Evolutionary conservation across 495 filamentous ascomycete species (phyloP).

Genomic region (Aspergillus taichungensis): DNA sequence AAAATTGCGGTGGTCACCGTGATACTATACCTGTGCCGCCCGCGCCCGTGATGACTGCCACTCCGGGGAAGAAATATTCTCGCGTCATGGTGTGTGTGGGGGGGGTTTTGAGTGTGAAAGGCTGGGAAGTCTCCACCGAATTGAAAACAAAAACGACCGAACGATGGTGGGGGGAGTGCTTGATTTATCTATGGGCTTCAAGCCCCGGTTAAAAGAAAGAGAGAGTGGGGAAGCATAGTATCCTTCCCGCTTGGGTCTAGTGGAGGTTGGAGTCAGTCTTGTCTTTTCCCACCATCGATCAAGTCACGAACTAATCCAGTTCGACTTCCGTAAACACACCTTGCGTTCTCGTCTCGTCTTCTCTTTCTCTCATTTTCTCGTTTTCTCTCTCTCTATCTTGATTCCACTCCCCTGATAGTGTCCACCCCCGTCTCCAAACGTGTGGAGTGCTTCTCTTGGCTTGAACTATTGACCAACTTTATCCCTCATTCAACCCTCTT

Average conservation of each 20-base stretch:
- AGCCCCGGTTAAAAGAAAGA: neutral
- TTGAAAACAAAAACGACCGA: neutral
- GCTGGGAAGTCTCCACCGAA: neutral
- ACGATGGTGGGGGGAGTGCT: constrained; percentile 1
- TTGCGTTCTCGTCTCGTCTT: too few relatives aligned
- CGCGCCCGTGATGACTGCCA: constrained; percentile 24
- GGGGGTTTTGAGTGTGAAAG: too few relatives aligned
- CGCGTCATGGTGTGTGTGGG: neutral
- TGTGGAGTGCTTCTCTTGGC: too few relatives aligned
- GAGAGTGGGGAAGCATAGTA: neutral
- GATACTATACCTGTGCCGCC: constrained; percentile 19
- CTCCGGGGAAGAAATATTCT: constrained; percentile 20
- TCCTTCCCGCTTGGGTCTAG: too few relatives aligned
- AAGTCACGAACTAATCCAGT: too few relatives aligned
- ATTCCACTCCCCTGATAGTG: neutral
- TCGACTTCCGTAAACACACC: too few relatives aligned
- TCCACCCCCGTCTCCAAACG: neutral
- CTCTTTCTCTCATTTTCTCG: too few relatives aligned
- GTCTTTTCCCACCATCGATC: neutral
- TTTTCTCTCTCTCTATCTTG: neutral
- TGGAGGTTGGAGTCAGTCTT: constrained; percentile 1
- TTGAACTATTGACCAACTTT: neutral
- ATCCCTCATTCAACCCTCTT: neutral
- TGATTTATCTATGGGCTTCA: neutral
- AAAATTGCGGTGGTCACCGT: neutral